Evolutionary conservation across 1,139 yeast species (phyloP).

Genomic region (Kluyveromyces sp.): DNA sequence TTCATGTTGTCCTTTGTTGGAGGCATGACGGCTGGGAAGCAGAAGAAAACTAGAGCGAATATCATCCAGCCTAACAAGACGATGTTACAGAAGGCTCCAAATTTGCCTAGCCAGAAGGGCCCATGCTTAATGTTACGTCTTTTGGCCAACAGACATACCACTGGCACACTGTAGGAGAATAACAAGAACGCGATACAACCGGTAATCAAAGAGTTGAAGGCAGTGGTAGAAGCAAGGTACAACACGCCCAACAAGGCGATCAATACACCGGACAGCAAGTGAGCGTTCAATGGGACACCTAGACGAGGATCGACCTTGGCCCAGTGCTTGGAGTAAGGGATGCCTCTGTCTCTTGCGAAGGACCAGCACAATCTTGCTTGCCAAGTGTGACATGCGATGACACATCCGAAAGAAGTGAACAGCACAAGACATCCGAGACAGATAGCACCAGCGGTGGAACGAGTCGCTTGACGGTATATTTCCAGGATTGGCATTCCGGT

Average conservation of each 20-base stretch:
- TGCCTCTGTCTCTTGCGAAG: constrained; percentile 60
- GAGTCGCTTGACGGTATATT: constrained; percentile 52
- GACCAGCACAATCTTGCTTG: constrained; percentile 74
- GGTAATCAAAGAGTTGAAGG: constrained; percentile 50
- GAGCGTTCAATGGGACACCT: constrained; percentile 49
- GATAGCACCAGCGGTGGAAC: constrained; percentile 50
- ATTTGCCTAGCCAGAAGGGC: constrained; percentile 60
- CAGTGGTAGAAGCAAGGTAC: constrained; percentile 48
- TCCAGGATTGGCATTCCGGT: constrained; percentile 61
- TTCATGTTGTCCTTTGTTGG: constrained; percentile 59
- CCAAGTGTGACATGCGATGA: constrained; percentile 69
- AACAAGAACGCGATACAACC: constrained; percentile 49
- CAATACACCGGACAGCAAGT: constrained; percentile 43
- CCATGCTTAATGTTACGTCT: constrained; percentile 62
- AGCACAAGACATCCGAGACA: constrained; percentile 51
- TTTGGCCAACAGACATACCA: constrained; percentile 44
- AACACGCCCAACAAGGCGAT: constrained; percentile 45
- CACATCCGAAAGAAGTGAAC: constrained; percentile 62
- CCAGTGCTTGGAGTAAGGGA: constrained; percentile 45
- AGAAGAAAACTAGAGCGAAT: constrained; percentile 56
- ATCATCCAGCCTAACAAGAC: constrained; percentile 52
- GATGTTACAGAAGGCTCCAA: constrained; percentile 51
- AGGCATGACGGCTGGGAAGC: constrained; percentile 63
- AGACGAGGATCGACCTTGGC: constrained; percentile 39
- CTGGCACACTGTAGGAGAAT: constrained; percentile 45